Base-by-base conservation (phyloP, 2,329 filamentous ascomycete species). In the Hymenoscyphus linearis region DNA sequence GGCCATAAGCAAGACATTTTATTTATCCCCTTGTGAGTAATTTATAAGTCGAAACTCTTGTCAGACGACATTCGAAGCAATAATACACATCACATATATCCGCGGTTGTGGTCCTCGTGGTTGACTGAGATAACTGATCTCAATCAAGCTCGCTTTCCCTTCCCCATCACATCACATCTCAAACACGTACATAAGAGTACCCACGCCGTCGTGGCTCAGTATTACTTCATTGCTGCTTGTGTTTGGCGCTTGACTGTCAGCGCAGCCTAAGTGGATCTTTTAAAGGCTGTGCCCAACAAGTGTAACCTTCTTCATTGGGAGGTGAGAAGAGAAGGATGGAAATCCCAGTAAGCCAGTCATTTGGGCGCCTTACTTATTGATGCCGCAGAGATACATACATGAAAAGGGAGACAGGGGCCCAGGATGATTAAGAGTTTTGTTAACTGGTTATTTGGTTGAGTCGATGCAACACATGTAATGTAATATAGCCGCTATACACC, bases 371-470 rank as follows among this genome's bases (percentile, higher is more conserved):
- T 35, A 31, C 14, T 44, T 47, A 37, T 36, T 26, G n/a, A 18
- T 37, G 58, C 58, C 58, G 58, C 58, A 56, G 59, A 53, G 54
- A 34, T 57, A 53, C 59, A 34, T 57, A 60, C 55, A 57, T 59
- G 54, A 52, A 26, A 60, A 34, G 44, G 47, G 54, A 55, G 26
- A 31, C 31, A 31, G 10, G 31, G 22, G 31, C 7, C 44, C 44
- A 50, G 18, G 44, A 25, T 50, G 27, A 16, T 22, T 50, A n/a
- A 16, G 12, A 53, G 27, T 7, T 7, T 53, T 26, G 52, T 31
- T 53, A 16, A 16, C 16, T 13, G 14, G 18, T 34, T 34, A 14
- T 25, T 47, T 47, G 40, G 9, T 16, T 47, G 10, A 47, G 40
- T n/a, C 18, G 40, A 47, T 31, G 31, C 31, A 5, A 7, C 13